These are phyloP conservation scores for Cryptosporidium ubiquitum DNA, from an alignment of 169 alveolate species.

Conservation along the genomic window DNA sequence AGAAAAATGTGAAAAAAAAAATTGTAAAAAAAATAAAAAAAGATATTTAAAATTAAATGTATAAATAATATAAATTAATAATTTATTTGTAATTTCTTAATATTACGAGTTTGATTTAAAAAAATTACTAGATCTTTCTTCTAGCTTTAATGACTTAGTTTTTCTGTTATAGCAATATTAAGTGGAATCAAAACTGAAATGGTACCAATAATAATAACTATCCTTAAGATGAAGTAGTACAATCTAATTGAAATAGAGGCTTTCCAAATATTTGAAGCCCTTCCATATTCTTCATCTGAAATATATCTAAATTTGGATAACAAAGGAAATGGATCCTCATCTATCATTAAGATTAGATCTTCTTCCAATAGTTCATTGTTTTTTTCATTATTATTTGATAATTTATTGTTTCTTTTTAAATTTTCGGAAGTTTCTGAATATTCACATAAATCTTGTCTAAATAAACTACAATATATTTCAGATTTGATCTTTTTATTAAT, in stretches of 20 bases:
- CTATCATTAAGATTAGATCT: not conserved
- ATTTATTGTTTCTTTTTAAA: not conserved
- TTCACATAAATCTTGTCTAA: not conserved
- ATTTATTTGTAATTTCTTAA: not conserved
- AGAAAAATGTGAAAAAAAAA: not conserved
- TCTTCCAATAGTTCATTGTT: not conserved
- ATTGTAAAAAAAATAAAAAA: not conserved
- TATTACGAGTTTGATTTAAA: not conserved
- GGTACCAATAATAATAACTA: slow-evolving; percentile 1
- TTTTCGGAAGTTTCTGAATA: not conserved
- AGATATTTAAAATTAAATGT: not conserved
- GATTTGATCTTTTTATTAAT: not conserved
- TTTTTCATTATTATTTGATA: too few relatives aligned
- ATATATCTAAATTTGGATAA: slow-evolving; percentile 53
- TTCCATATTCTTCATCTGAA: slow-evolving; percentile 52
- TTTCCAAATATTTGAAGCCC: slow-evolving; percentile 54
- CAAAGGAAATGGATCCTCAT: slow-evolving; percentile 67
- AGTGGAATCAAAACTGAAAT: slow-evolving; percentile 49
- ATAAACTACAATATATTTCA: not conserved
- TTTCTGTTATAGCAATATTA: slow-evolving; percentile 59
- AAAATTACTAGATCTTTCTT: too few relatives aligned
- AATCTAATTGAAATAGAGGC: slow-evolving; percentile 48
- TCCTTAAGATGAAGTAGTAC: slow-evolving; percentile 9
- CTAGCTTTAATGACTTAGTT: slow-evolving; percentile 1
- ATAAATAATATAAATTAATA: not conserved